phyloP scores from a whole-genome alignment of 805 yeast species.

The Ogataea pilisensis region DNA sequence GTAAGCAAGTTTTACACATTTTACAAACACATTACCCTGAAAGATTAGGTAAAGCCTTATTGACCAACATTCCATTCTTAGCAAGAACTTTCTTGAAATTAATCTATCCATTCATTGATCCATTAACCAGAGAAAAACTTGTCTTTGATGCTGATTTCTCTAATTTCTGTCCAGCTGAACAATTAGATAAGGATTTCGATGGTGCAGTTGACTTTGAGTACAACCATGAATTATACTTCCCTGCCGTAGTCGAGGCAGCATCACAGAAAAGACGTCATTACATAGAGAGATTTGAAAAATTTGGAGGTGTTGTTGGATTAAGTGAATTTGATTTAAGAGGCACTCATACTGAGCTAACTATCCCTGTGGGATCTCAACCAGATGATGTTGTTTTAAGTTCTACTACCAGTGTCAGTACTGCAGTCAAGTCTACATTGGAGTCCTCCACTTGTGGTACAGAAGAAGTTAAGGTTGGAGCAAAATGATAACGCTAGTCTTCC shows the following conservation, averaged over 20 bases:
- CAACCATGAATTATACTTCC: slow-evolving; percentile 78
- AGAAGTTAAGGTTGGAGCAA: slow-evolving; percentile 1
- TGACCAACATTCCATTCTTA: slow-evolving; percentile 90
- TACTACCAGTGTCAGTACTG: neutral
- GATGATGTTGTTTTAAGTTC: slow-evolving; percentile 3
- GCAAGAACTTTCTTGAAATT: slow-evolving; percentile 91
- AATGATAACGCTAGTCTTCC: too few relatives aligned
- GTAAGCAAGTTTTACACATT: slow-evolving; percentile 88
- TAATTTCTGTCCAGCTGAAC: slow-evolving; percentile 74
- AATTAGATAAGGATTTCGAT: slow-evolving; percentile 79
- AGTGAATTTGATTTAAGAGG: slow-evolving; percentile 78
- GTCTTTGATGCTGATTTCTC: slow-evolving; percentile 88
- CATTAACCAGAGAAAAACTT: slow-evolving; percentile 88
- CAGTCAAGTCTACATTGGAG: neutral
- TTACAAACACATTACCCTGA: slow-evolving; percentile 98
- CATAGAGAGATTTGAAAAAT: slow-evolving; percentile 60
- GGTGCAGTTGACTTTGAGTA: slow-evolving; percentile 85
- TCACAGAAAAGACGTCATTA: slow-evolving; percentile 56
- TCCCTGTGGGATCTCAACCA: slow-evolving; percentile 32
- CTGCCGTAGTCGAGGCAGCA: slow-evolving; percentile 58
- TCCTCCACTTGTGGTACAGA: neutral
- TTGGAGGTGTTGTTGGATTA: slow-evolving; percentile 73
- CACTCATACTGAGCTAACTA: slow-evolving; percentile 12
- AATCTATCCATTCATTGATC: slow-evolving; percentile 95
- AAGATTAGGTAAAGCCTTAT: slow-evolving; percentile 85